A percentile compares a stretch with the other conserved stretches of the same genome.
These are phyloP conservation scores for Blumeriella jaapii DNA, from an alignment of 2,329 filamentous ascomycete genomes.

Conservation along the genomic window DNA sequence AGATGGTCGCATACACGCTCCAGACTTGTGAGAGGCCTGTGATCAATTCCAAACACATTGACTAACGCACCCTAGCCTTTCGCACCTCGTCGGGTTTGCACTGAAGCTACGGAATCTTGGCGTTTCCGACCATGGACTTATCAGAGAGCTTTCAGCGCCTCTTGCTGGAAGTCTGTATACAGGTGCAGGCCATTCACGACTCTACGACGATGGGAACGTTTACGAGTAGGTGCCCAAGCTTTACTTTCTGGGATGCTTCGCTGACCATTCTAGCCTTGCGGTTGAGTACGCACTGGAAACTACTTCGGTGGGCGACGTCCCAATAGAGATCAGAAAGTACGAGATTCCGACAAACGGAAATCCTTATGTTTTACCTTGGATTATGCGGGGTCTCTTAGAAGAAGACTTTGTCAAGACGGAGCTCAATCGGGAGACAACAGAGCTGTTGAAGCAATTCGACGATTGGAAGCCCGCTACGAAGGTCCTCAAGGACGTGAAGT, in stretches of 20 bases:
- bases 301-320: conserved; percentile 37
- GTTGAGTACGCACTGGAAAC: conserved; percentile 66
- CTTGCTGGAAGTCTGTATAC: conserved; percentile 84
- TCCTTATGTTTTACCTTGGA: conserved; percentile 88
- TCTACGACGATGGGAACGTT: conserved; percentile 81
- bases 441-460: conserved; percentile 80
- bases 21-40: conserved; percentile 58
- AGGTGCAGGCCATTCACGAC: conserved; percentile 83
- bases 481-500: conserved; percentile 90
- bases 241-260: not conserved
- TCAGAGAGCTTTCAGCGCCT: conserved; percentile 78
- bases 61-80: conserved; percentile 41
- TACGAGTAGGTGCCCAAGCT: conserved; percentile 49
- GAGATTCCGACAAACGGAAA: conserved; percentile 47
- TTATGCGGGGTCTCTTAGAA: conserved; percentile 85
- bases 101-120: conserved; percentile 91
- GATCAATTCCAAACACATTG: not conserved
- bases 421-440: conserved; percentile 61
- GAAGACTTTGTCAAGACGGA: conserved; percentile 83
- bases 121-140: conserved; percentile 82
- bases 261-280: conserved; percentile 40
- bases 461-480: conserved; percentile 87
- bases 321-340: conserved; percentile 41
- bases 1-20: conserved; percentile 81
- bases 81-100: conserved; percentile 83